Evolutionary conservation across 805 yeast genomes (phyloP), one percentile per base, ranked within the genome.

Genomic region (Candida alai): DNA sequence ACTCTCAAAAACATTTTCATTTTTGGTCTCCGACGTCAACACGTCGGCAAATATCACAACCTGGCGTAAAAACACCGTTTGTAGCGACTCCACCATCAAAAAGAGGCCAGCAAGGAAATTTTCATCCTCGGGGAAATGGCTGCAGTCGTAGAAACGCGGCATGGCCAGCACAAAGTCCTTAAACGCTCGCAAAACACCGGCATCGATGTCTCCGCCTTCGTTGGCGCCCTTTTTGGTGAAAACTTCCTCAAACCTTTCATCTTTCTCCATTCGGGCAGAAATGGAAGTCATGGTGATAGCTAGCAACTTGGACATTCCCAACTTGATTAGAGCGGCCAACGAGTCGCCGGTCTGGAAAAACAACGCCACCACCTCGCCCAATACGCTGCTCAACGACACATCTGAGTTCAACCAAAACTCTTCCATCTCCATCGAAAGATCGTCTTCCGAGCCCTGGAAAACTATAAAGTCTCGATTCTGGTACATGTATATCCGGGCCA

Each of bases 311-410:
- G 54, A 43, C 35, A 52, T 42, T 1, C 61, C 65, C 10, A 56
- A 38, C n/a, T 57, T 54, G 13, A 62, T 44, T 17, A 69, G 37
- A 1, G 68, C 58, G 5, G 46, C 49, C 6, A 71, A 54, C 0
- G 76, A 63, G 36, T 69, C 73, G 35, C 63, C 65, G 4, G 73
- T 66, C 42, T 69, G 73, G 36, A 71, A 64, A 32, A 52, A 69
- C 8, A 70, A 42, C 20, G 60, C 42, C 9, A 69, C 46, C 4
- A 63, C 47, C 37, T 71, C 74, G 14, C 58, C 54, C 36, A 69
- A 60, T 9, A 56, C 52, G 8, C 68, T 64, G 39, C 57, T 56
- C 5, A 60, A 40, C 15, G 44, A 24, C 10, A 37, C 38, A 16
- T 38, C 44, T 4, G 49, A 42, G n/a, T 45, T 47, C 13, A 10